Percentiles rank a stretch among this genome's conserved stretches.
These are phyloP conservation scores for Rhodamnia argentea DNA, from an alignment of 345 rosid species.

Conservation along the genomic window DNA sequence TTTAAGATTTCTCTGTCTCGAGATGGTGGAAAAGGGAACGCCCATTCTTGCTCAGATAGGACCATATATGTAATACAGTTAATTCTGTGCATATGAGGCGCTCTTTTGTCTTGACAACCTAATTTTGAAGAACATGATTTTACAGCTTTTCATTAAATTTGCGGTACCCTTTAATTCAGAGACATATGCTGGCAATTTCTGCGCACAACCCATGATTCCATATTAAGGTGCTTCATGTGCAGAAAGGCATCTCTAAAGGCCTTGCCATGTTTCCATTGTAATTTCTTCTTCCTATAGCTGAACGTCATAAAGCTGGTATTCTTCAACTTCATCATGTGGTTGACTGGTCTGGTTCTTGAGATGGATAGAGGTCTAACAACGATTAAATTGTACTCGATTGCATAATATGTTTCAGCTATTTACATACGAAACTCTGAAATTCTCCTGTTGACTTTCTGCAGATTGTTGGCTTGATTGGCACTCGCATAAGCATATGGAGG, in stretches of 20 bases:
- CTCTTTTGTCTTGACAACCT: neutral
- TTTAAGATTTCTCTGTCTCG: neutral
- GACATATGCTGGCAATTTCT: neutral
- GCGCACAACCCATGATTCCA: neutral
- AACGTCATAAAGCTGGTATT: neutral
- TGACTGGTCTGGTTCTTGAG: neutral
- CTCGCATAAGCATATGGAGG: conserved; percentile 84
- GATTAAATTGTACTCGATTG: neutral
- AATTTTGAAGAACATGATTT: neutral
- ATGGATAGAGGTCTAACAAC: neutral
- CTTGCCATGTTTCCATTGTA: neutral
- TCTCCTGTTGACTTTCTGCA: conserved; percentile 9
- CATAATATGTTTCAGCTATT: neutral
- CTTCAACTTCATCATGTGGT: neutral
- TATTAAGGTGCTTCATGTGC: neutral
- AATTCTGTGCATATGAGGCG: neutral
- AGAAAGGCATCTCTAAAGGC: neutral
- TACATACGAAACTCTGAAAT: neutral
- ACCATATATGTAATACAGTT: neutral
- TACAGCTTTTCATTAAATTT: neutral
- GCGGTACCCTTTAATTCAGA: neutral
- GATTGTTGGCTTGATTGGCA: conserved; percentile 85
- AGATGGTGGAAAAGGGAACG: neutral
- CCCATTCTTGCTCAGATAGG: neutral
- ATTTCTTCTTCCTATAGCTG: neutral